A percentile compares a stretch with the other conserved stretches of the same genome.
Conservation (phyloP, 306 rosid genomes). For the Astragalus membranaceus region DNA sequence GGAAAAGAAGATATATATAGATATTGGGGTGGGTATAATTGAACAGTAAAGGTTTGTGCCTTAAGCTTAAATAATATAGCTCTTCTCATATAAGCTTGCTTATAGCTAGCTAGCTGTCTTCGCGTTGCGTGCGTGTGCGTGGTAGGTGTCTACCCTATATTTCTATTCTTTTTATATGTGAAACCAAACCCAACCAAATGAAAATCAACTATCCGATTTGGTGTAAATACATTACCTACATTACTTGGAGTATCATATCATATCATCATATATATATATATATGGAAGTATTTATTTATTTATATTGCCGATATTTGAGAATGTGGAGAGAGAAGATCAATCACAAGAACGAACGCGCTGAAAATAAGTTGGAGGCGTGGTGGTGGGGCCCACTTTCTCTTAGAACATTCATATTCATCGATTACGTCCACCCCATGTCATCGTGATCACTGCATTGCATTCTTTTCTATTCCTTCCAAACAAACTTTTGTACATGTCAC, state of each 20-base stretch:
- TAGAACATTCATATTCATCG: too few species aligned
- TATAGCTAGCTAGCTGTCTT: not conserved
- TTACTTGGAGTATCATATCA: too few species aligned
- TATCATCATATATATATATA: not conserved
- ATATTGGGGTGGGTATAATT: not conserved
- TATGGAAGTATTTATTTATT: not conserved
- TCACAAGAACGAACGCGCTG: not conserved
- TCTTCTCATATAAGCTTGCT: constrained; percentile 16
- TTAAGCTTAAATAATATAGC: not conserved
- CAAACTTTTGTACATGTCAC: too few species aligned
- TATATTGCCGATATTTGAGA: not conserved
- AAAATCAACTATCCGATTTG: not conserved
- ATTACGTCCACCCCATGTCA: constrained; percentile 39
- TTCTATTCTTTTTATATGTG: not conserved
- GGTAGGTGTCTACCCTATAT: too few species aligned
- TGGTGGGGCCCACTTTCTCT: constrained; percentile 26
- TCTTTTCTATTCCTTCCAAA: too few species aligned
- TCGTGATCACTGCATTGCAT: constrained; percentile 31
- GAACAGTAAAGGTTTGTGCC: not conserved
- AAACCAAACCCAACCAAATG: not conserved
- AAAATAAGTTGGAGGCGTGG: constrained; percentile 14
- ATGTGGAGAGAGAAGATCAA: not conserved
- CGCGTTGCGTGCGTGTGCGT: not conserved
- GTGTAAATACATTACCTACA: not conserved
- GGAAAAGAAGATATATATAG: not conserved